phyloP scores from a whole-genome alignment of 2,329 filamentous ascomycete genomes.

The Chaetomiaceae sp. region DNA sequence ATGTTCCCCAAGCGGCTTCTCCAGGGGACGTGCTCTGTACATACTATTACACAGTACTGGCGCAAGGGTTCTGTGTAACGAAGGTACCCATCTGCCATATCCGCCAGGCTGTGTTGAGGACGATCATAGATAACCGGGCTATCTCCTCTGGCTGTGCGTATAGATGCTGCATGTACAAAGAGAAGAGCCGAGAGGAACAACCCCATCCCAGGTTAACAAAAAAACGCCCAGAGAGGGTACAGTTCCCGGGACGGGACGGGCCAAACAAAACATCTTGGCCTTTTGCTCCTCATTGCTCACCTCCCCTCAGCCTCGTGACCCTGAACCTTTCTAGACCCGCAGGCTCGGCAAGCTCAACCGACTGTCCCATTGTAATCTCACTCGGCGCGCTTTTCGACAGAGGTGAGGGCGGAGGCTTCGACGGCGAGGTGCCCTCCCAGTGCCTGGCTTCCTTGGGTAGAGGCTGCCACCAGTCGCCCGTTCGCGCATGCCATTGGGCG shows the following conservation, averaged over 20 bases:
- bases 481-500: conserved; percentile 63
- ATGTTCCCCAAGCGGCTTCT: background rate
- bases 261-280: background rate
- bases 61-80: too few species aligned
- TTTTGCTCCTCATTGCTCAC: conserved; percentile 1
- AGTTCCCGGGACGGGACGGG: conserved; percentile 5
- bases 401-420: conserved; percentile 20
- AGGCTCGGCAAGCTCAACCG: conserved; percentile 40
- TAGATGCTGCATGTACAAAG: background rate
- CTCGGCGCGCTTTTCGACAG: conserved; percentile 17
- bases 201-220: background rate
- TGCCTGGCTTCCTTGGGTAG: conserved; percentile 56
- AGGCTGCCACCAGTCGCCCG: conserved; percentile 64
- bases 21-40: background rate
- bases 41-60: too few species aligned
- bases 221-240: background rate
- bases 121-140: background rate
- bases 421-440: conserved; percentile 27
- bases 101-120: too few species aligned
- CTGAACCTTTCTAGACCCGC: conserved; percentile 38
- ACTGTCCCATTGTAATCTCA: conserved; percentile 40
- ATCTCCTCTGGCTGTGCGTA: too few species aligned
- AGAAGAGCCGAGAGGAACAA: background rate
- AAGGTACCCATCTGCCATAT: too few species aligned
- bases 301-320: conserved; percentile 30